Evolutionary conservation across 805 yeast genomes (phyloP).

Genomic region (Candida odintsovae): DNA sequence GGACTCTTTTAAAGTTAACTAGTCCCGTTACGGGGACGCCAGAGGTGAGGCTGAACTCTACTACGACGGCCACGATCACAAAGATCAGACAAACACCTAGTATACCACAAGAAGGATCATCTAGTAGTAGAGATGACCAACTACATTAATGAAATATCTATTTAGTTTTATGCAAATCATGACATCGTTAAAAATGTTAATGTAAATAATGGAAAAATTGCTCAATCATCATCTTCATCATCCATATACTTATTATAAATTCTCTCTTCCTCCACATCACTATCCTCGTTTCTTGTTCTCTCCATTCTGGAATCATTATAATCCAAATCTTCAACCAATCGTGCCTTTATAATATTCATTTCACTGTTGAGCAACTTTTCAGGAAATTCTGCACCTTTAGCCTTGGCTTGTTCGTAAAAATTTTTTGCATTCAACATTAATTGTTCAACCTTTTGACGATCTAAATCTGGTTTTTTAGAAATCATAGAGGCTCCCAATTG

Average conservation of each 20-base stretch:
- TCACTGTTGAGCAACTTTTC: conserved; percentile 15
- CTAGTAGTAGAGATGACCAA: not conserved
- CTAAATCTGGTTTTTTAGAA: not conserved
- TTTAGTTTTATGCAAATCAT: not conserved
- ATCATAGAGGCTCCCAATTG: conserved; percentile 15
- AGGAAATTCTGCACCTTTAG: conserved; percentile 11
- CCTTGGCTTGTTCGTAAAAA: conserved; percentile 11
- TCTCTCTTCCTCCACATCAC: conserved; percentile 2
- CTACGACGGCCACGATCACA: conserved; percentile 9
- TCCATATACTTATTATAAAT: not conserved
- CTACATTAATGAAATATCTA: not conserved
- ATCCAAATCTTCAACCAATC: conserved; percentile 4
- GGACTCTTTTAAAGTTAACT: conserved; percentile 20
- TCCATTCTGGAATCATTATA: not conserved
- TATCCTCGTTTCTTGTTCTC: not conserved
- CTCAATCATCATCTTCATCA: not conserved
- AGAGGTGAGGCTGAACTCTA: conserved; percentile 9
- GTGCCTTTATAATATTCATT: conserved; percentile 7
- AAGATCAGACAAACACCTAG: conserved; percentile 3
- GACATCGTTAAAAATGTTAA: not conserved
- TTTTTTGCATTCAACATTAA: conserved; percentile 10
- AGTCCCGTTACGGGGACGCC: conserved; percentile 8
- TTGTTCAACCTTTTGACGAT: conserved; percentile 9
- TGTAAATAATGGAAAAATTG: not conserved
- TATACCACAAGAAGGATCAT: not conserved